Evolutionary conservation across 2,329 filamentous ascomycete species (phyloP), one percentile per base, ranked within the genome.

Genomic region (Xenosphaeropsis pyriputrescens): DNA sequence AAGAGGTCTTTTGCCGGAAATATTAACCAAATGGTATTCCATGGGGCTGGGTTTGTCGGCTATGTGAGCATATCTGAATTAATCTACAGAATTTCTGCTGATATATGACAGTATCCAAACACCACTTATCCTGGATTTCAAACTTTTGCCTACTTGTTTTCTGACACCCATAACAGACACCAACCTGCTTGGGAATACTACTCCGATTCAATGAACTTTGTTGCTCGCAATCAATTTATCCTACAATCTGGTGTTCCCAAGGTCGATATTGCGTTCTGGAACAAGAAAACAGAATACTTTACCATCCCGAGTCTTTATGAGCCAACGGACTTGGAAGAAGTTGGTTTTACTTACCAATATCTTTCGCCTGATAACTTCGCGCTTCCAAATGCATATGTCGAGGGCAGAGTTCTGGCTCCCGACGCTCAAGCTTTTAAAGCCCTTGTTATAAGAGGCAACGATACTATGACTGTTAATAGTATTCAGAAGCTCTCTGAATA

Each of bases 81-180:
- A 66, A 67, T 34, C 46, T 45, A 34, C 16, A 34, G 12, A 17
- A 16, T 34, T 8, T 34, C 15, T 17, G 12, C 32, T 34, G 15
- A 34, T 34, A 16, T 16, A 9, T 17, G 32, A 9, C 11, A 13
- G 12, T 68, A 67, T 38, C 47, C 47, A 0, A 58, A 61, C 35
- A 68, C 65, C 1, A 67, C 65, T 0, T 70, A 65, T 65, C 66
- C 66, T 0, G 62, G 60, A 0, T 65, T 57, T 37, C 60, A 59
- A 0, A 54, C 63, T 0, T 68, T 68, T 40, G 40, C 37, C 5
- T 68, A 63, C 41, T 31, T 50, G 0, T 65, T 60, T 38, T 56
- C 57, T 0, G 60, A 63, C n/a, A 55, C 60, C 48, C 57, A 59
- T 40, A 51, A 51, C 4, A 50, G 46, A 0, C 51, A 57, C 6